Conservation (phyloP, 306 rosid genomes). For the Hippophae rhamnoides region DNA sequence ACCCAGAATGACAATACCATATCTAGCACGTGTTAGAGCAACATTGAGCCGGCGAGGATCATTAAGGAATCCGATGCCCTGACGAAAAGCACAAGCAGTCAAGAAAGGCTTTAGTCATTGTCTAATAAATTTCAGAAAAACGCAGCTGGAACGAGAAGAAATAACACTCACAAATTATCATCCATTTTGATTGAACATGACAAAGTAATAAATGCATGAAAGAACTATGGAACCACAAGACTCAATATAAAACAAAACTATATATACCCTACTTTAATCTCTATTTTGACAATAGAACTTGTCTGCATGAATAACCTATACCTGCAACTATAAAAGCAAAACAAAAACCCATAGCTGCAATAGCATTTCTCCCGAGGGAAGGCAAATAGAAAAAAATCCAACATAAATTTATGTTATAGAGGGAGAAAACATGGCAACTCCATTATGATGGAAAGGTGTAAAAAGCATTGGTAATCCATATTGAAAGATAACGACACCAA, state of each 20-base stretch:
- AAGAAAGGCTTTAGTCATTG: constrained; percentile 1
- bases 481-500: background rate
- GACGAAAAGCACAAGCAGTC: constrained; percentile 18
- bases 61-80: constrained; percentile 97
- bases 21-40: constrained; percentile 95
- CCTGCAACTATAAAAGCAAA: background rate
- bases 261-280: background rate
- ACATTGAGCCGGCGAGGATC: constrained; percentile 99
- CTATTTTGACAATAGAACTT: background rate
- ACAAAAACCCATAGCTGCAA: too few species aligned
- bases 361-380: background rate
- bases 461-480: background rate
- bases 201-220: background rate
- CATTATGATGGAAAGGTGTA: background rate
- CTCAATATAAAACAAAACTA: background rate
- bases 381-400: background rate
- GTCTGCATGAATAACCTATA: background rate
- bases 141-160: background rate
- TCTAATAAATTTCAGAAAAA: background rate
- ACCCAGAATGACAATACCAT: constrained; percentile 96
- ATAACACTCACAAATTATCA: background rate
- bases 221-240: background rate
- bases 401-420: background rate
- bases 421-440: background rate
- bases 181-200: background rate